phyloP scores from a whole-genome alignment of 345 rosid genomes.

The Sonneratia caseolaris region DNA sequence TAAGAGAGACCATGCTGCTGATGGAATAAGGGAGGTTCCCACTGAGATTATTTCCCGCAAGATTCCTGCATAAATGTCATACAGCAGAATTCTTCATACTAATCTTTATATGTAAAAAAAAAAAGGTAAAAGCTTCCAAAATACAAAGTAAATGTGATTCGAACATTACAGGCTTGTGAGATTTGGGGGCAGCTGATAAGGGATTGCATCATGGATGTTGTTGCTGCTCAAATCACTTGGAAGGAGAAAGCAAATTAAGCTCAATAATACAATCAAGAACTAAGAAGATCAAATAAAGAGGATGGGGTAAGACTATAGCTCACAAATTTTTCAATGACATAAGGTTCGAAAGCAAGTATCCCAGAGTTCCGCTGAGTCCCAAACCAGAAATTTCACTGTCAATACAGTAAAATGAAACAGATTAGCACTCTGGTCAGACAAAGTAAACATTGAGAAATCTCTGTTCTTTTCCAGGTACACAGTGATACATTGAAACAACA shows the following conservation, averaged over 20 bases:
- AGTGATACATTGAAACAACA: constrained; percentile 68
- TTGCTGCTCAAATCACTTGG: constrained; percentile 83
- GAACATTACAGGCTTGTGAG: constrained; percentile 82
- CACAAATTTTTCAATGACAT: constrained; percentile 68
- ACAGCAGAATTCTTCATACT: background rate
- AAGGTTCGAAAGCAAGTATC: constrained; percentile 73
- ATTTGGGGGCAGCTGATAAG: constrained; percentile 92
- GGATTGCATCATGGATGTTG: constrained; percentile 69
- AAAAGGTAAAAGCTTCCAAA: constrained; percentile 7
- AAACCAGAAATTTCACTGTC: constrained; percentile 69
- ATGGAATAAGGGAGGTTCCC: constrained; percentile 93
- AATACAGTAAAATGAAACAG: constrained; percentile 11
- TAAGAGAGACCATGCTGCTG: constrained; percentile 59
- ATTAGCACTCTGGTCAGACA: background rate
- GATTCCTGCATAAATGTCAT: constrained; percentile 51
- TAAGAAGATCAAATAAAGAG: background rate
- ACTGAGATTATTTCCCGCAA: constrained; percentile 71
- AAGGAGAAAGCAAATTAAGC: constrained; percentile 11
- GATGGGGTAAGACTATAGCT: constrained; percentile 12
- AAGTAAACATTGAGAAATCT: background rate
- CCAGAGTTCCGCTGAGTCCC: constrained; percentile 79
- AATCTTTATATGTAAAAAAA: background rate
- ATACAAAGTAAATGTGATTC: constrained; percentile 3
- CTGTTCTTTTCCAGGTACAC: background rate
- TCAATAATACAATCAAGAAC: constrained; percentile 10